Evolutionary conservation across 2,329 filamentous ascomycete species (phyloP).

Genomic region (Cytospora schulzeri): DNA sequence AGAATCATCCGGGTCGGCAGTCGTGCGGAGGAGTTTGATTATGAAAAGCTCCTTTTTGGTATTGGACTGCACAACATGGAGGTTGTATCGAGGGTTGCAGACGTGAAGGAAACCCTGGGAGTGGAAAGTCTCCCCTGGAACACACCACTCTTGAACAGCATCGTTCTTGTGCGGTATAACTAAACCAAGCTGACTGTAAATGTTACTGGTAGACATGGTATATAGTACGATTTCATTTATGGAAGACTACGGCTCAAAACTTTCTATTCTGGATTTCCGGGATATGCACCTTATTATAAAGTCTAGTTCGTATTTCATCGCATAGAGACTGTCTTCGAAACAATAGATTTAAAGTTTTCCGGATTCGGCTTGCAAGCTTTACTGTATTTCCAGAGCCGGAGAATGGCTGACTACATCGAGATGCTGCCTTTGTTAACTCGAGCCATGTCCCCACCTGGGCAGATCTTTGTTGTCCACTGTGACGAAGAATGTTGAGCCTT

Average conservation of each 20-base stretch:
- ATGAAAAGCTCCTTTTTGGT: neutral
- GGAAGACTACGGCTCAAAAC: rapidly evolving
- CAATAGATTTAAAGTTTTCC: neutral
- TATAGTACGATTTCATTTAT: neutral
- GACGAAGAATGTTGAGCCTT: neutral
- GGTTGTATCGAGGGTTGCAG: neutral
- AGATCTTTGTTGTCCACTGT: neutral
- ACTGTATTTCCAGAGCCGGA: neutral
- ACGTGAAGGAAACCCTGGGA: neutral
- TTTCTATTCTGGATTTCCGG: rapidly evolving
- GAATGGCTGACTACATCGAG: neutral
- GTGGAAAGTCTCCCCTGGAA: neutral
- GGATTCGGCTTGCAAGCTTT: neutral
- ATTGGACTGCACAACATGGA: neutral
- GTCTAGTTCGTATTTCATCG: neutral
- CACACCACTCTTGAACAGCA: neutral
- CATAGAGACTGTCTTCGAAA: neutral
- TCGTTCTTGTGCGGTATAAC: neutral
- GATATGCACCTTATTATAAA: neutral
- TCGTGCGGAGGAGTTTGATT: neutral
- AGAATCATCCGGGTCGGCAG: neutral
- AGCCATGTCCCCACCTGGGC: neutral
- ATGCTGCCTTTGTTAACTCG: neutral
- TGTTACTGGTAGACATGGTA: neutral
- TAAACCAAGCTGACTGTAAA: neutral